A percentile compares a stretch with the other conserved stretches of the same genome.
These are phyloP conservation scores for Botryobasidium botryosum DNA, from an alignment of 768 basidiomycete species.

Conservation along the genomic window DNA sequence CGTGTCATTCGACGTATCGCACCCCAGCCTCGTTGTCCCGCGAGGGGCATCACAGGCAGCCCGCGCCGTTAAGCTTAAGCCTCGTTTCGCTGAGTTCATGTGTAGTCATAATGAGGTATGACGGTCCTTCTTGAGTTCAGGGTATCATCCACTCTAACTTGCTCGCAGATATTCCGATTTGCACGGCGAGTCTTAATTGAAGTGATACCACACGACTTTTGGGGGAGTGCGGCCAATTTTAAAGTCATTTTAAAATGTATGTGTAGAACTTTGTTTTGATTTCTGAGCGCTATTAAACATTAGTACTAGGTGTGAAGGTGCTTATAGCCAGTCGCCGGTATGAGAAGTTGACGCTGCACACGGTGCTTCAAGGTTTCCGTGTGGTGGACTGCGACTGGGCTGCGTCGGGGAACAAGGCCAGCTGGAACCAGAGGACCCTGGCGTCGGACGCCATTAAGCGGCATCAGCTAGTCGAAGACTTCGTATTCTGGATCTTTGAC, in stretches of 20 bases:
- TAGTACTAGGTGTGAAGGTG: constrained; percentile 42
- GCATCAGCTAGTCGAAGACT: constrained; percentile 68
- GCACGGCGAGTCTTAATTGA: constrained; percentile 41
- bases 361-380: constrained; percentile 57
- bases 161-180: constrained; percentile 49
- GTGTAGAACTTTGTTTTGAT: constrained; percentile 12
- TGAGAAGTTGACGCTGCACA: constrained; percentile 64
- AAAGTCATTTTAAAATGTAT: constrained; percentile 39
- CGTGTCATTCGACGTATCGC: constrained; percentile 33
- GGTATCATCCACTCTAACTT: background rate
- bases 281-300: background rate
- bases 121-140: background rate
- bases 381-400: constrained; percentile 71
- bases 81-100: constrained; percentile 62
- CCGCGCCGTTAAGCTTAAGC: constrained; percentile 34
- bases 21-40: constrained; percentile 29
- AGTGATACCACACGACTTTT: constrained; percentile 59
- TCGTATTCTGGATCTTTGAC: constrained; percentile 90
- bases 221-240: constrained; percentile 60
- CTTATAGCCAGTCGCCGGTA: constrained; percentile 64
- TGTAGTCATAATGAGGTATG: constrained; percentile 48
- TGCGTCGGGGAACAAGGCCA: constrained; percentile 8
- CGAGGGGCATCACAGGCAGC: constrained; percentile 32
- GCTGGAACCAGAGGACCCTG: constrained; percentile 23
- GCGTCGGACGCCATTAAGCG: constrained; percentile 59